Conservation (phyloP, 1,284 basidiomycete species). For the Leucoagaricus sp. region DNA sequence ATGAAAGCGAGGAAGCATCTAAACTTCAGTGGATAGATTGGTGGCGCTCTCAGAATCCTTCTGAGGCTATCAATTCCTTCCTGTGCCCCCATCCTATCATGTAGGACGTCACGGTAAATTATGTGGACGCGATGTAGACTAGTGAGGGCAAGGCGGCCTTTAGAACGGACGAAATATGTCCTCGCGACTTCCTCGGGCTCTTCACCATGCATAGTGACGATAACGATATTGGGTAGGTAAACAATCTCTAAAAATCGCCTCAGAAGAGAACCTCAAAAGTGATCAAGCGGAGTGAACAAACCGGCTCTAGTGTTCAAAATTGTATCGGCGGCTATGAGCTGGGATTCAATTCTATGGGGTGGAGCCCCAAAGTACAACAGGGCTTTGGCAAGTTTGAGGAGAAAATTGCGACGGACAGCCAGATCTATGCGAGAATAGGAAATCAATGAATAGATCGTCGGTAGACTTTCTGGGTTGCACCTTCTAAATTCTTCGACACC, state of each 20-base stretch:
- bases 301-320: slow-evolving; percentile 46
- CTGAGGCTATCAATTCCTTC: slow-evolving; percentile 65
- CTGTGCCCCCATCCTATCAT: slow-evolving; percentile 68
- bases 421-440: not conserved
- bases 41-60: slow-evolving; percentile 57
- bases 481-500: not conserved
- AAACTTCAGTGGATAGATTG: slow-evolving; percentile 61
- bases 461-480: not conserved
- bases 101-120: slow-evolving; percentile 78
- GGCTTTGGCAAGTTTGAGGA: slow-evolving; percentile 79
- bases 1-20: slow-evolving; percentile 75
- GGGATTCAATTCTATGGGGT: slow-evolving; percentile 84
- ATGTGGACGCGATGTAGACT: slow-evolving; percentile 72
- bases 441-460: not conserved
- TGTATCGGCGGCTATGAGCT: slow-evolving; percentile 56
- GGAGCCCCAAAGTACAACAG: slow-evolving; percentile 83
- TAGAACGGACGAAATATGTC: slow-evolving; percentile 79
- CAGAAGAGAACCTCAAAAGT: not conserved
- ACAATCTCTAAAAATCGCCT: slow-evolving; percentile 61
- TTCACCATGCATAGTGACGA: slow-evolving; percentile 60
- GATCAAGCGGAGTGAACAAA: slow-evolving; percentile 20
- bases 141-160: slow-evolving; percentile 72
- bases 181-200: slow-evolving; percentile 44
- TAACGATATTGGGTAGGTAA: slow-evolving; percentile 78
- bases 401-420: slow-evolving; percentile 59